These are phyloP conservation scores for Salinomyces thailandicus DNA, from an alignment of 2,329 filamentous ascomycete species.

Conservation along the genomic window DNA sequence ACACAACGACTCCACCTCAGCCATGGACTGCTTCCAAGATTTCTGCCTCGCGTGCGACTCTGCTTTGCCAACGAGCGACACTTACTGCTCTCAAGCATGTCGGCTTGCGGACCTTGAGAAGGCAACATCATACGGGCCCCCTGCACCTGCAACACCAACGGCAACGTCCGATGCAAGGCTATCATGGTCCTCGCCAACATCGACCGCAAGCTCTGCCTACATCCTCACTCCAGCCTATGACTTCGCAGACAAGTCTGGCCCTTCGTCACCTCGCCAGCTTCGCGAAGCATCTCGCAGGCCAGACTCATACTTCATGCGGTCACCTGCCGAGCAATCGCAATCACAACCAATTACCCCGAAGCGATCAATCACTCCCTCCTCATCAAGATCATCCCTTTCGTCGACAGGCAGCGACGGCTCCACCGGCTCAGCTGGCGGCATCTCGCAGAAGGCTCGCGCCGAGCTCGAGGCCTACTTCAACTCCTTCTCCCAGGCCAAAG, in stretches of 20 bases:
- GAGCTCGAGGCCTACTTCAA: slow-evolving; percentile 79
- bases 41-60: slow-evolving; percentile 92
- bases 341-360: slow-evolving; percentile 14
- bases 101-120: slow-evolving; percentile 78
- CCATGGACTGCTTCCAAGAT: slow-evolving; percentile 67
- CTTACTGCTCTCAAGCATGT: slow-evolving; percentile 90
- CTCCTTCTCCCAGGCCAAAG: slow-evolving; percentile 75
- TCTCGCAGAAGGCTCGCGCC: slow-evolving; percentile 53
- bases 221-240: slow-evolving; percentile 29
- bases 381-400: slow-evolving; percentile 73
- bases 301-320: slow-evolving; percentile 14
- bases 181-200: slow-evolving; percentile 3
- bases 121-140: slow-evolving; percentile 33
- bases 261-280: slow-evolving; percentile 3
- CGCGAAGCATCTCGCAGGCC: slow-evolving; percentile 1
- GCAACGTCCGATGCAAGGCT: slow-evolving; percentile 26
- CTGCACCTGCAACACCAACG: slow-evolving; percentile 26
- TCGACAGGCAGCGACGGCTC: slow-evolving; percentile 53
- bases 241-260: slow-evolving; percentile 39
- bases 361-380: slow-evolving; percentile 48
- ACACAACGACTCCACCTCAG: background rate
- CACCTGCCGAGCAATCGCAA: slow-evolving; percentile 12
- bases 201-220: slow-evolving; percentile 5
- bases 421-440: slow-evolving; percentile 49
- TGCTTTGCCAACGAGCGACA: slow-evolving; percentile 66